A percentile compares a stretch with the other conserved stretches of the same genome.
Conservation (phyloP, 106 monocot species). For the Allium cepa region DNA sequence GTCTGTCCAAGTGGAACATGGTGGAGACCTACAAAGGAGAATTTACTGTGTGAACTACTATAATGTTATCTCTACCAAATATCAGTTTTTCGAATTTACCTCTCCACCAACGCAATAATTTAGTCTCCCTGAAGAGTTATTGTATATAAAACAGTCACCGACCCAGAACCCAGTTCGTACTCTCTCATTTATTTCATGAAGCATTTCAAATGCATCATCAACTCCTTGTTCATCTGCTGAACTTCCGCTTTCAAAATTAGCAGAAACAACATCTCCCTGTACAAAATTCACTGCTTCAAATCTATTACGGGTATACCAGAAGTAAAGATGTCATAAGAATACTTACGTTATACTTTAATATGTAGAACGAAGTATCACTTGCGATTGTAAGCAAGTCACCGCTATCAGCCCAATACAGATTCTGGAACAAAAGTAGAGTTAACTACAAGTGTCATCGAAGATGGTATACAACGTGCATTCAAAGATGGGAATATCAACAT, state of each 20-base stretch:
- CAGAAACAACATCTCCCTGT: slow-evolving; percentile 79
- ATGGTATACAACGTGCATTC: no score
- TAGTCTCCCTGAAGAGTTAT: slow-evolving; percentile 81
- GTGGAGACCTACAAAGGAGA: slow-evolving; percentile 66
- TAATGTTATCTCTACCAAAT: not conserved
- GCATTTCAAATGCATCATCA: slow-evolving; percentile 93
- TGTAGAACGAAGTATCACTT: slow-evolving; percentile 90
- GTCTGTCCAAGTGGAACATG: slow-evolving; percentile 96
- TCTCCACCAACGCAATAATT: slow-evolving; percentile 99
- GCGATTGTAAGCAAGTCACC: slow-evolving; percentile 90
- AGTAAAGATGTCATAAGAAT: slow-evolving; percentile 1
- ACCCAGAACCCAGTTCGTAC: slow-evolving; percentile 95
- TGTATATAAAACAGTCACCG: slow-evolving; percentile 98
- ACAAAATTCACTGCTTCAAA: not conserved
- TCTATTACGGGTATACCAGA: not conserved
- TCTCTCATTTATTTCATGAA: slow-evolving; percentile 83
- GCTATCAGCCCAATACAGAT: slow-evolving; percentile 97
- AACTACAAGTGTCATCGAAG: no score
- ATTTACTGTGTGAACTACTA: not conserved
- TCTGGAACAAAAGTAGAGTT: slow-evolving; percentile 32
- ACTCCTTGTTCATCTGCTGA: slow-evolving; percentile 78
- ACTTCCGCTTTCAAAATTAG: slow-evolving; percentile 65
- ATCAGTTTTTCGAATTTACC: slow-evolving; percentile 24
- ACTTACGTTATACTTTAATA: slow-evolving; percentile 88
- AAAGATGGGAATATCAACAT: not conserved